These are phyloP conservation scores for Persicaria tinctoria DNA, from an alignment of 148 eudicot genomes.

Conservation along the genomic window DNA sequence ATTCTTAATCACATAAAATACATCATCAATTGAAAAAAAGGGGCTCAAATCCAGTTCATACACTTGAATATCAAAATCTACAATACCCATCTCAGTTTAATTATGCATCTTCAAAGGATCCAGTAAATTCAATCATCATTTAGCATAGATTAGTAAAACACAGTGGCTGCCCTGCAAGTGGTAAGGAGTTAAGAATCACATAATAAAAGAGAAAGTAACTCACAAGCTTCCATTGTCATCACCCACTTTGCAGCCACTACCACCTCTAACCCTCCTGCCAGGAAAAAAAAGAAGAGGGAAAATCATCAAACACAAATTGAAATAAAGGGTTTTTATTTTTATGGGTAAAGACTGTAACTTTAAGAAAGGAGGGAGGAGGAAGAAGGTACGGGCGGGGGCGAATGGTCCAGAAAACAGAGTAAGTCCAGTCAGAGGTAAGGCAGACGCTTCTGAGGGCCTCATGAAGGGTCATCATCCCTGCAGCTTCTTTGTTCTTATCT, in stretches of 20 bases:
- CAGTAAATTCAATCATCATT: neutral
- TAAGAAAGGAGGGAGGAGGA: conserved; percentile 1
- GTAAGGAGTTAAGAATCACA: neutral
- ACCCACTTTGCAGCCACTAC: conserved; percentile 93
- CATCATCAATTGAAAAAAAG: neutral
- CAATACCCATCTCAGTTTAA: neutral
- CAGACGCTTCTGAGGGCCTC: conserved; percentile 84
- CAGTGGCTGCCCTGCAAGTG: neutral
- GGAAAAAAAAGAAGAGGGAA: conserved; percentile 17
- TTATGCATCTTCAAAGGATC: neutral
- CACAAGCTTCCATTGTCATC: conserved; percentile 99
- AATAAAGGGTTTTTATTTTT: neutral
- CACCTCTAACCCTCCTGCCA: conserved; percentile 95
- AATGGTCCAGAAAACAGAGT: conserved; percentile 98
- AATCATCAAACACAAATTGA: neutral
- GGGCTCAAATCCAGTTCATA: neutral
- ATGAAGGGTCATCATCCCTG: conserved; percentile 99
- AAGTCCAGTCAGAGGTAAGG: conserved; percentile 91
- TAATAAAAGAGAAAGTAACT: conserved; percentile 26
- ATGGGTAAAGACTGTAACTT: neutral
- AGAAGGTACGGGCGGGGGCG: conserved; percentile 82
- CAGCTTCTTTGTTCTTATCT: conserved; percentile 88
- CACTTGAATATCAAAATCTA: neutral
- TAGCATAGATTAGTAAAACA: no score
- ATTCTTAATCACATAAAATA: neutral